phyloP scores from a whole-genome alignment of 129 eudicot species.

The Saussurea involucrata region DNA sequence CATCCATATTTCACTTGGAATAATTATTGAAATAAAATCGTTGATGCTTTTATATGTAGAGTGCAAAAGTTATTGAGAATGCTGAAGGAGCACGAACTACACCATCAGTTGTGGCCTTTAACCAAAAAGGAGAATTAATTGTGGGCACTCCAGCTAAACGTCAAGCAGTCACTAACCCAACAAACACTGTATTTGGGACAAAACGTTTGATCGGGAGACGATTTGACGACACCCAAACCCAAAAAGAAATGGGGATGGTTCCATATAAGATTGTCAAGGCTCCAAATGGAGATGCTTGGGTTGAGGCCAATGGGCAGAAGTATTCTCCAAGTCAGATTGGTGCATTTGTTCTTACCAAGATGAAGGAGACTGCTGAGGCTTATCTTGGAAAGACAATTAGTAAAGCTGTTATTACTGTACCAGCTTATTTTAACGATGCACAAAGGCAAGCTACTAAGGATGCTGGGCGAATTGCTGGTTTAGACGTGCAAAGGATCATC shows the following conservation, averaged over 20 bases:
- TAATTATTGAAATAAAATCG: not conserved
- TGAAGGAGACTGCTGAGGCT: conserved; percentile 99
- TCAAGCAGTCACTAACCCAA: conserved; percentile 95
- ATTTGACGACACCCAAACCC: conserved; percentile 78
- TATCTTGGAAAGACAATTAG: conserved; percentile 74
- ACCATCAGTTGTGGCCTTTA: conserved; percentile 92
- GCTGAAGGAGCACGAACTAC: conserved; percentile 95
- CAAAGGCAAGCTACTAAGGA: conserved; percentile 97
- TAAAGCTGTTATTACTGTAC: conserved; percentile 90
- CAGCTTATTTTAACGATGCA: conserved; percentile 95
- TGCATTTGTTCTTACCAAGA: conserved; percentile 84
- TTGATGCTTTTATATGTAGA: conserved; percentile 31
- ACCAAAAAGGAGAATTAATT: conserved; percentile 79
- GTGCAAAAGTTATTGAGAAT: conserved; percentile 84
- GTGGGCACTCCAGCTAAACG: conserved; percentile 97
- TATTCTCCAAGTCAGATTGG: conserved; percentile 96
- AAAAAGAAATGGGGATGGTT: conserved; percentile 93
- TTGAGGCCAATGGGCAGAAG: conserved; percentile 89
- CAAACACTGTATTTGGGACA: conserved; percentile 80
- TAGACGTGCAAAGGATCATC: conserved; percentile 91
- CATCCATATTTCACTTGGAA: not conserved
- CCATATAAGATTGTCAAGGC: conserved; percentile 86
- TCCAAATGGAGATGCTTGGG: conserved; percentile 98
- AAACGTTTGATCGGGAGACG: conserved; percentile 92
- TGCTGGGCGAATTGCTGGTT: conserved; percentile 92